phyloP scores from a whole-genome alignment of 495 filamentous ascomycete genomes.

The Acidiella bohemica region DNA sequence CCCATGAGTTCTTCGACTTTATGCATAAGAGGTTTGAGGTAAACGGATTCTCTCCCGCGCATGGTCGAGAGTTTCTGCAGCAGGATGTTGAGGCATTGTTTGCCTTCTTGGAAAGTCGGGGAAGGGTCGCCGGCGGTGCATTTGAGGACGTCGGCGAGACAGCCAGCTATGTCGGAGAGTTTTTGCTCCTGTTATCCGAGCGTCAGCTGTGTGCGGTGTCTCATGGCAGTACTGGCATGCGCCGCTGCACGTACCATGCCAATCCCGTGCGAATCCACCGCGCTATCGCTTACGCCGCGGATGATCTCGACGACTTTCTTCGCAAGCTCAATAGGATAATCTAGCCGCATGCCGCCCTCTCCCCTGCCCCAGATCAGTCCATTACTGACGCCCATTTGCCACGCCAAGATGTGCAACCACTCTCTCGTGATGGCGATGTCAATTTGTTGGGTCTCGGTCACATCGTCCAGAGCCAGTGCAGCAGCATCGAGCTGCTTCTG shows the following conservation, averaged over 20 bases:
- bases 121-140: slow-evolving; percentile 19
- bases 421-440: slow-evolving; percentile 20
- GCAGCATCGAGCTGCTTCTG: slow-evolving; percentile 18
- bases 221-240: neutral
- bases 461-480: slow-evolving; percentile 13
- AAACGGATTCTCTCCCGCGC: slow-evolving; percentile 20
- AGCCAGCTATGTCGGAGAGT: slow-evolving; percentile 21
- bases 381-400: slow-evolving; percentile 24
- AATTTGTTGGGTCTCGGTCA: slow-evolving; percentile 22
- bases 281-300: slow-evolving; percentile 6
- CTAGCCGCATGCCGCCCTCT: slow-evolving; percentile 18
- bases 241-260: slow-evolving; percentile 17
- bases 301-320: slow-evolving; percentile 22
- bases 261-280: slow-evolving; percentile 22
- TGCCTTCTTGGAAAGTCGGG: slow-evolving; percentile 16
- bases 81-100: slow-evolving; percentile 20
- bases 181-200: slow-evolving; percentile 21
- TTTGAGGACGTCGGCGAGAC: slow-evolving; percentile 21
- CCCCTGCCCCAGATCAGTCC: slow-evolving; percentile 20
- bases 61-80: slow-evolving; percentile 19
- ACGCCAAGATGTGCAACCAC: slow-evolving; percentile 24
- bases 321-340: slow-evolving; percentile 21
- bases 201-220: too few species aligned
- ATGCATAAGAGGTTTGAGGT: slow-evolving; percentile 17
- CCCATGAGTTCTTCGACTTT: slow-evolving; percentile 16